Percentiles rank a stretch among this genome's conserved stretches.
phyloP scores from a whole-genome alignment of 164 flowering plant species.

The Magnolia officinalis region DNA sequence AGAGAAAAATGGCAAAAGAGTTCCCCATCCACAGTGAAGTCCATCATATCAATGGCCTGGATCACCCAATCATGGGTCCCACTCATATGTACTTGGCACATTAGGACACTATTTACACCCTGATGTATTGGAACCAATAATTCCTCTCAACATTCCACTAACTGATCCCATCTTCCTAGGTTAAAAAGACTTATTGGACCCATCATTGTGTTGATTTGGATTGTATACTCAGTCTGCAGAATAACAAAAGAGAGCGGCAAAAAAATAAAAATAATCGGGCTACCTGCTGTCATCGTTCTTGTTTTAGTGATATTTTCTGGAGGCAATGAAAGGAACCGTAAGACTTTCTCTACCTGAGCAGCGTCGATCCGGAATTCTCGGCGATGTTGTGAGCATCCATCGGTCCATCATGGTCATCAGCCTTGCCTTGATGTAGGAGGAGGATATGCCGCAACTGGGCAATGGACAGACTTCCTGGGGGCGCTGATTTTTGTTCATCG shows the following conservation, averaged over 20 bases:
- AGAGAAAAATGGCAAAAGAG: neutral
- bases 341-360: slow-evolving; percentile 44
- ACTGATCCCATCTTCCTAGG: neutral
- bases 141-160: neutral
- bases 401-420: slow-evolving; percentile 67
- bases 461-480: slow-evolving; percentile 70
- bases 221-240: too few relatives aligned
- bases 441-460: slow-evolving; percentile 69
- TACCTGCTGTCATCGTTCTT: slow-evolving; percentile 18
- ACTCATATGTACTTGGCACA: neutral
- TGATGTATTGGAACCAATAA: neutral
- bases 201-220: neutral
- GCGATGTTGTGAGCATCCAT: slow-evolving; percentile 68
- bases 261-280: too few relatives aligned
- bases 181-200: neutral
- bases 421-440: slow-evolving; percentile 67
- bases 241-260: neutral
- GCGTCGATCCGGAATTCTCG: slow-evolving; percentile 52
- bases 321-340: slow-evolving; percentile 57
- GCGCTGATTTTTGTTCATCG: slow-evolving; percentile 52
- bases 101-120: neutral
- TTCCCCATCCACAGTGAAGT: neutral
- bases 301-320: slow-evolving; percentile 45
- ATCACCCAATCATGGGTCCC: neutral
- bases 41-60: too few relatives aligned